These are phyloP conservation scores for Volvox reticuliferus DNA, from an alignment of 139 green algal species.

Conservation along the genomic window DNA sequence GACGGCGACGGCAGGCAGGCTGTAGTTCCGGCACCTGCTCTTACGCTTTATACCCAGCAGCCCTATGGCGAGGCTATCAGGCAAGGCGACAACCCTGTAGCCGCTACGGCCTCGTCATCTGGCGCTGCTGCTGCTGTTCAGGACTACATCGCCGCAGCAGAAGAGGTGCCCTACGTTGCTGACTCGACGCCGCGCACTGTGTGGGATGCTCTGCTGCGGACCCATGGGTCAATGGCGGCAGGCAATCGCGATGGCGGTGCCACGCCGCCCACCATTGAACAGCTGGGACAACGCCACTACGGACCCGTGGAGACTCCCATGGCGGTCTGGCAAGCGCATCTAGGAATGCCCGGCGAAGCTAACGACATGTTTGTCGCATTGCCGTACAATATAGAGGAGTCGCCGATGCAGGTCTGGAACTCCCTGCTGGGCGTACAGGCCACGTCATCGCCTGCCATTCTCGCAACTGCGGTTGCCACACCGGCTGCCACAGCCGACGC, in stretches of 20 bases:
- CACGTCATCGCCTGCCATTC: neutral
- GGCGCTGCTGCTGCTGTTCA: neutral
- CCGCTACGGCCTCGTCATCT: neutral
- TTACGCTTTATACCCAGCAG: neutral
- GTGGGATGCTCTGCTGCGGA: neutral
- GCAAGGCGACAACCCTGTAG: neutral
- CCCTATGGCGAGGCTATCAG: too few species aligned
- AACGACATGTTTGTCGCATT: neutral
- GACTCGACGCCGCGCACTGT: neutral
- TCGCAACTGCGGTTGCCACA: too few species aligned
- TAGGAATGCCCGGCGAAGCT: neutral
- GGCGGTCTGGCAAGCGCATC: neutral
- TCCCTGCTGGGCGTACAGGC: neutral
- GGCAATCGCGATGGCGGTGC: neutral
- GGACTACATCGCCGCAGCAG: neutral
- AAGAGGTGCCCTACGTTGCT: neutral
- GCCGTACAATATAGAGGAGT: neutral
- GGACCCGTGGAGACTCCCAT: neutral
- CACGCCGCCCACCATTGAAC: neutral
- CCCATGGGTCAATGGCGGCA: neutral
- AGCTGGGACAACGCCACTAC: neutral
- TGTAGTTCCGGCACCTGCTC: neutral
- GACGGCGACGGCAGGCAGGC: neutral
- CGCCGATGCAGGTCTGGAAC: conserved; percentile 7
- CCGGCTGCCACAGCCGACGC: neutral